Evolutionary conservation across 192 early-diverging fungal species (phyloP).

Genomic region (Thoreauomyces humboldtii): DNA sequence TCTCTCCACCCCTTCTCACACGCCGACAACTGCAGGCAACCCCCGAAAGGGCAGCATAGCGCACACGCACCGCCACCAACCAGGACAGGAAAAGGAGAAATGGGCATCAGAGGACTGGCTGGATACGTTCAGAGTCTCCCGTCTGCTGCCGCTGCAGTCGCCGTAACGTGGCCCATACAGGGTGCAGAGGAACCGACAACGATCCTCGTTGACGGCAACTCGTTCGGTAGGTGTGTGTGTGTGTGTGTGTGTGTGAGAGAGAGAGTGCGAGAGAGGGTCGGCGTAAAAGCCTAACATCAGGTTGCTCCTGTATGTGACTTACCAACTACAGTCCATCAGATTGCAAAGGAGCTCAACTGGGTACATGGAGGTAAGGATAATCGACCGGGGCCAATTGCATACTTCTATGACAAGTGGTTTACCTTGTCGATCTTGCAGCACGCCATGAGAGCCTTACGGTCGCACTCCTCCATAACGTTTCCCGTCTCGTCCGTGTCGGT

Average conservation of each 20-base stretch:
- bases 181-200: not conserved
- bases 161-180: not conserved
- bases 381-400: too few relatives aligned
- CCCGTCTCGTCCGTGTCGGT: not conserved
- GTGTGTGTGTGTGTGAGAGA: too few relatives aligned
- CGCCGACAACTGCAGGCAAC: too few relatives aligned
- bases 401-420: too few relatives aligned
- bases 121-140: slow-evolving; percentile 9
- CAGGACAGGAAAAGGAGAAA: too few relatives aligned
- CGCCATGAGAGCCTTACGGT: not conserved
- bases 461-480: not conserved
- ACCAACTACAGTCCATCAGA: slow-evolving; percentile 3
- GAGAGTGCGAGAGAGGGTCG: too few relatives aligned
- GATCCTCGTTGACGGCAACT: slow-evolving; percentile 27
- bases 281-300: too few relatives aligned
- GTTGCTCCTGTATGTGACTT: too few relatives aligned
- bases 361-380: slow-evolving; percentile 8
- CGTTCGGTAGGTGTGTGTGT: slow-evolving; percentile 13
- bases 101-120: slow-evolving; percentile 29
- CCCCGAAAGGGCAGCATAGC: too few relatives aligned
- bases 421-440: not conserved
- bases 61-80: too few relatives aligned
- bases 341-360: slow-evolving; percentile 13
- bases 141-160: not conserved
- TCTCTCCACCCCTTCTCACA: too few relatives aligned